A percentile compares a stretch with the other conserved stretches of the same genome.
Evolutionary conservation across 2,329 filamentous ascomycete species (phyloP).

Genomic region (Clarireedia hainanense): DNA sequence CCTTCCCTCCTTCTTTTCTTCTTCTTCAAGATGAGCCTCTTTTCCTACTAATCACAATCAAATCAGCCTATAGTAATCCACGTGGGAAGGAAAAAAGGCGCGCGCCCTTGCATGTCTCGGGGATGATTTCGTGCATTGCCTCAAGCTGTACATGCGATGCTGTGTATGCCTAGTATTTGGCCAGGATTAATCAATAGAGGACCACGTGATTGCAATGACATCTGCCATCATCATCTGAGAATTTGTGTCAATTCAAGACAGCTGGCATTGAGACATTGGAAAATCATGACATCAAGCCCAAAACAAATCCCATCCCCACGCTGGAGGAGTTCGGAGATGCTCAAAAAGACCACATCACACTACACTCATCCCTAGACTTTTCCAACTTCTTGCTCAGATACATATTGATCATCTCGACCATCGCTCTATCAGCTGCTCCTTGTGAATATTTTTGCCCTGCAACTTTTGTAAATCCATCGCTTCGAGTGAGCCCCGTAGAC

Average conservation of each 20-base stretch:
- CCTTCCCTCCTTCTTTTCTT: too few species aligned
- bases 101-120: constrained; percentile 6
- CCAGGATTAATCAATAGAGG: background rate
- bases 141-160: background rate
- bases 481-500: constrained; percentile 31
- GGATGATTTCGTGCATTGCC: constrained; percentile 5
- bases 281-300: constrained; percentile 3
- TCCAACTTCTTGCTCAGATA: background rate
- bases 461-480: constrained; percentile 31
- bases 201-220: constrained; percentile 8
- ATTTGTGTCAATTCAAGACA: background rate
- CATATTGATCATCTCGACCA: constrained; percentile 30
- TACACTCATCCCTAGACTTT: background rate
- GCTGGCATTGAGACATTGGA: background rate
- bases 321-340: background rate
- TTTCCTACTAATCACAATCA: background rate
- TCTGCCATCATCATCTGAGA: constrained; percentile 10
- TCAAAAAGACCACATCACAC: background rate
- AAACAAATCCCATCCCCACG: background rate
- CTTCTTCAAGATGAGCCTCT: background rate
- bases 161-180: background rate
- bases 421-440: constrained; percentile 40
- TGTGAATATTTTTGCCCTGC: constrained; percentile 37
- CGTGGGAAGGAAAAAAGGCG: background rate
- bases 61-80: constrained; percentile 3